Base-by-base conservation (phyloP, 352 stramenopile genomes). In the Phytophthora kernoviae region DNA sequence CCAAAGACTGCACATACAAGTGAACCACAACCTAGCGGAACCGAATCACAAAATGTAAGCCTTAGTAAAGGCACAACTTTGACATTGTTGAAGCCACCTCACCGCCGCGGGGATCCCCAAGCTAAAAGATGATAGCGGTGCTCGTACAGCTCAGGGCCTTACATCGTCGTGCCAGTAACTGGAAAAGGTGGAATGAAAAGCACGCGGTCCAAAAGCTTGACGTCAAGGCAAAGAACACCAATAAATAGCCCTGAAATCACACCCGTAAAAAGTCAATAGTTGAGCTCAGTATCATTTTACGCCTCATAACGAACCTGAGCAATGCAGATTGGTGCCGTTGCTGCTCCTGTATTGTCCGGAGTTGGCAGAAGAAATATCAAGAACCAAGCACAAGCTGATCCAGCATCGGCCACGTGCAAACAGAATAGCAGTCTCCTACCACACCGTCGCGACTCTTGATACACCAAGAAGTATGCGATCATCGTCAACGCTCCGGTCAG, bases 101-200 rank as follows among this genome's bases (percentile, higher is more conserved):
- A 90, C 77, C 41, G 68, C 54, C 1, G 62, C 30, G 21, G 83
- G 83, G 39, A 91, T 64, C 4, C 83, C 83, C 83, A 93, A 0
- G 83, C 59, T 8, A 93, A 30, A 22, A 90, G n/a, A 22, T 91
- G 71, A 57, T 93, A 93, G 20, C 81, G 75, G 26, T 62, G 44
- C 48, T 93, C 83, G 46, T 87, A 91, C 10, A 89, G 59, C 58
- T 93, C 83, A 0, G 83, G 0, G 68, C 69, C 54, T 91, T 88
- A 30, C 47, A 65, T 22, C 58, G 52, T 14, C 70, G 73, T 1
- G 66, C 66, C 2, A 93, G 63, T 49, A 93, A 74, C 52, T 89
- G 80, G 61, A 85, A 88, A 24, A 93, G 66, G 54, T 93, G 79
- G 58, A 87, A 91, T 1, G 81, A 79, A 54, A 93, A 93, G 58